These are phyloP conservation scores for Suillus decipiens DNA, from an alignment of 768 basidiomycete species.

Conservation along the genomic window DNA sequence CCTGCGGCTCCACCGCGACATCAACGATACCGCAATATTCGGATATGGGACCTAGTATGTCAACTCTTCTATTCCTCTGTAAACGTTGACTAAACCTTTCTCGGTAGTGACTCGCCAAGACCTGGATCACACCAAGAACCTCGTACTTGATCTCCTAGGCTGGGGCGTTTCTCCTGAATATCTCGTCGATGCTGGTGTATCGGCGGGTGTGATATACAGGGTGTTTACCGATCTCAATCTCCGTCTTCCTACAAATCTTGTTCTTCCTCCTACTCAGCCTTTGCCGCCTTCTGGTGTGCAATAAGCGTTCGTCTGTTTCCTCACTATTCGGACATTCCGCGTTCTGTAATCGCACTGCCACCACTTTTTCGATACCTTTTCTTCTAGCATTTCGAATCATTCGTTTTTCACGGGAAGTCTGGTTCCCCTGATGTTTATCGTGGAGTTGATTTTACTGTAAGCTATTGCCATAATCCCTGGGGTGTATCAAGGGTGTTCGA, in stretches of 20 bases:
- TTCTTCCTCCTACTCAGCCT: slow-evolving; percentile 4
- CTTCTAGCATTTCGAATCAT: slow-evolving; percentile 5
- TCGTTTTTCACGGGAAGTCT: not conserved
- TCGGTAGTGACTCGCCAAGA: slow-evolving; percentile 42
- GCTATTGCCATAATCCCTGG: not conserved
- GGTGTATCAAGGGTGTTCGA: not conserved
- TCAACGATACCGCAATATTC: not conserved
- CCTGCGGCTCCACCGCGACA: not conserved
- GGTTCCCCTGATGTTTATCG: not conserved
- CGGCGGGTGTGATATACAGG: slow-evolving; percentile 37
- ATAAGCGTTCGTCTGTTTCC: slow-evolving; percentile 4
- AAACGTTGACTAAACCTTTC: slow-evolving; percentile 5
- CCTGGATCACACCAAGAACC: slow-evolving; percentile 43
- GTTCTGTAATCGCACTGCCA: not conserved
- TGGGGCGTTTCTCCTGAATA: slow-evolving; percentile 56
- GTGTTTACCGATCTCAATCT: slow-evolving; percentile 47
- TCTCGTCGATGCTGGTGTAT: slow-evolving; percentile 46
- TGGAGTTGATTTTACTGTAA: not conserved
- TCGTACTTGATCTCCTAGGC: slow-evolving; percentile 57
- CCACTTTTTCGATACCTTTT: not conserved
- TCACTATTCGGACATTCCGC: slow-evolving; percentile 3
- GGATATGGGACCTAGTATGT: slow-evolving; percentile 15
- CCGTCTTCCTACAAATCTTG: slow-evolving; percentile 32
- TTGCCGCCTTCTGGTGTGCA: not conserved
- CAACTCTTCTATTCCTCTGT: not conserved